phyloP scores from a whole-genome alignment of 768 basidiomycete genomes.

The Pulveroboletus ravenelii region DNA sequence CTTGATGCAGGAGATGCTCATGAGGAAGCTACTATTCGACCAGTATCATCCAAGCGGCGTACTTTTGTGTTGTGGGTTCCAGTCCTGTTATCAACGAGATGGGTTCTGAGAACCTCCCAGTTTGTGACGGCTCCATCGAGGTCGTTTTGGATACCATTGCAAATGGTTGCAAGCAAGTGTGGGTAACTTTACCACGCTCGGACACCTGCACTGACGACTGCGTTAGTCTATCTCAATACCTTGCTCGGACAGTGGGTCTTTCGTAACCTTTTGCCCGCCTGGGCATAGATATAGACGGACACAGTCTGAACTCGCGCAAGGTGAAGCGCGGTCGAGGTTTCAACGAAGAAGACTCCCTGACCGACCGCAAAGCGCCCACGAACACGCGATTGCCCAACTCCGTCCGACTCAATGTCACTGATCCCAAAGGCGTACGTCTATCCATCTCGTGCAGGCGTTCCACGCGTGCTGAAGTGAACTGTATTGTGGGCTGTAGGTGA shows the following conservation, averaged over 20 bases:
- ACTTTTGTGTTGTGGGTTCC: conserved; percentile 19
- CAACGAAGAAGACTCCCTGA: conserved; percentile 22
- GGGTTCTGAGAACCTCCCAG: conserved; percentile 7
- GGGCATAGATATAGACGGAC: not conserved
- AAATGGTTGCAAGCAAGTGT: conserved; percentile 27
- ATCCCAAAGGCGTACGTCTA: conserved; percentile 16
- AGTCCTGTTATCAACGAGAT: not conserved
- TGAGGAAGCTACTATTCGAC: not conserved
- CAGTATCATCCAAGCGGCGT: conserved; percentile 18
- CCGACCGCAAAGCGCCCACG: not conserved
- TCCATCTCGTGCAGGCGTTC: not conserved
- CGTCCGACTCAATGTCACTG: conserved; percentile 11
- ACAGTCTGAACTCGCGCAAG: conserved; percentile 26
- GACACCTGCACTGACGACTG: not conserved
- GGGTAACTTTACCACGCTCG: not conserved
- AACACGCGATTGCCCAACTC: not conserved
- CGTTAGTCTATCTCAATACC: conserved; percentile 28
- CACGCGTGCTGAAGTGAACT: not conserved
- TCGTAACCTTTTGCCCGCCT: not conserved
- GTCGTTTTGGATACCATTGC: conserved; percentile 24
- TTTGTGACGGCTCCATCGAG: conserved; percentile 21
- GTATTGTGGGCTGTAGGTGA: conserved; percentile 6
- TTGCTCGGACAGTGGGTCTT: conserved; percentile 23
- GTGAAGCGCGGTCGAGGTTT: conserved; percentile 16
- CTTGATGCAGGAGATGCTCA: not conserved